Evolutionary conservation across 495 filamentous ascomycete species (phyloP), one percentile per base, ranked within the genome.

Genomic region (Cercophora newfieldiana): DNA sequence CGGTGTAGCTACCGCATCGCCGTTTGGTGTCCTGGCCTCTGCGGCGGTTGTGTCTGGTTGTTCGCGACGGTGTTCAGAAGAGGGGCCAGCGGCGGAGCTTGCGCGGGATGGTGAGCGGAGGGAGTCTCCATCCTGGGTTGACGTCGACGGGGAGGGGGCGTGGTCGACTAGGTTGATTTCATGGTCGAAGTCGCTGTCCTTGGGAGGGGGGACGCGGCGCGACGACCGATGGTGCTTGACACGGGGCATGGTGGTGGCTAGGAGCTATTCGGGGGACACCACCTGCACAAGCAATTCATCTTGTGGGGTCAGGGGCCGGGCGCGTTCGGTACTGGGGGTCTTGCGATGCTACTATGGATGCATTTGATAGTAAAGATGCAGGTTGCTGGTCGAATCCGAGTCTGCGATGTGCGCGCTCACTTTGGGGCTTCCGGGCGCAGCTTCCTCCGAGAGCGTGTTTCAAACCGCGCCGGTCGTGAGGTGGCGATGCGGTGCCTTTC

Each of bases 101-200:
- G 47, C 59, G n/a, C 58, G 64, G 14, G 61, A 66, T 7, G 53
- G 59, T 2, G 67, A 61, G 7, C 56, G 65, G 21, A 53, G 37
- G 28, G 63, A 59, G 16, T 69, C 67, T n/a, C 54, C 68, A 30
- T 71, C 72, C 30, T 64, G 55, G 25, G 31, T 4, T 4, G 48
- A 61, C 16, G 53, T 22, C 31, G 57, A 64, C 60, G 31, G 44
- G 22, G 60, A 59, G 18, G 66, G 63, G 5, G 74, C 71, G 61
- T 79, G 79, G 72, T 89, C 84, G 65, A 86, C 76, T 19, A 90
- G 81, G 49, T 63, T 73, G 66, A 90, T 90, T 72, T 86, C 82
- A 72, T 87, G 86, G 62, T 89, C 87, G 68, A 85, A 86, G 68
- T 88, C 82, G 67, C 75, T 79, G 67, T 85, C 82, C 69, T 79